Evolutionary conservation across 495 filamentous ascomycete genomes (phyloP).

Genomic region (Xylaria sp.): DNA sequence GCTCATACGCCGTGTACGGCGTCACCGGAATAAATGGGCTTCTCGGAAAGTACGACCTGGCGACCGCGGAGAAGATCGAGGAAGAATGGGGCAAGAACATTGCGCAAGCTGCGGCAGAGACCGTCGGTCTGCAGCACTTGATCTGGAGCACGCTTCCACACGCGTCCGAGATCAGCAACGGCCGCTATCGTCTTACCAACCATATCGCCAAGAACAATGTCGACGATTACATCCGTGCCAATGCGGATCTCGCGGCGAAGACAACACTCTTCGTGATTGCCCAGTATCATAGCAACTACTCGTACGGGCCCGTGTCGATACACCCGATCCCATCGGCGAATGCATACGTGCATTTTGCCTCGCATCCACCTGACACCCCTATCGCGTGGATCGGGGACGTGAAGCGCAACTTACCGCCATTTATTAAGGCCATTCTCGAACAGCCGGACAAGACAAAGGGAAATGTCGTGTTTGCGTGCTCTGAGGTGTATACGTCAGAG

Average conservation of each 20-base stretch:
- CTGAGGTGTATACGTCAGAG: conserved; percentile 38
- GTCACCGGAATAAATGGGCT: conserved; percentile 62
- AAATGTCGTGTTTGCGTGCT: conserved; percentile 41
- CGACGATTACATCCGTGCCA: conserved; percentile 45
- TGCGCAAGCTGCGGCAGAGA: conserved; percentile 49
- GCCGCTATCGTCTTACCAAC: conserved; percentile 40
- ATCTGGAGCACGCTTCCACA: conserved; percentile 56
- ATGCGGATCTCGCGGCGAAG: conserved; percentile 37
- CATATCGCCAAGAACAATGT: conserved; percentile 45
- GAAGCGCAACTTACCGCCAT: conserved; percentile 45
- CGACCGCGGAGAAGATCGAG: conserved; percentile 43
- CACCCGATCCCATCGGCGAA: conserved; percentile 35
- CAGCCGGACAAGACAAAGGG: conserved; percentile 44
- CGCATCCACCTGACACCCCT: conserved; percentile 38
- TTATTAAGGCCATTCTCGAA: conserved; percentile 47
- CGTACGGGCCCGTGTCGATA: conserved; percentile 3
- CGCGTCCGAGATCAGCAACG: conserved; percentile 32
- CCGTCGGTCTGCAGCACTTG: conserved; percentile 50
- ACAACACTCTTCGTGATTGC: conserved; percentile 47
- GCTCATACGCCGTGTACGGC: conserved; percentile 61
- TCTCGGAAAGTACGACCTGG: conserved; percentile 36
- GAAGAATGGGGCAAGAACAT: conserved; percentile 58
- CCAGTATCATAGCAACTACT: conserved; percentile 34
- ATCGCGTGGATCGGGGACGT: conserved; percentile 50
- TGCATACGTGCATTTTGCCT: conserved; percentile 46